A percentile compares a stretch with the other conserved stretches of the same genome.
Conservation (phyloP, 2,329 filamentous ascomycete species). For the Xylariales sp. region DNA sequence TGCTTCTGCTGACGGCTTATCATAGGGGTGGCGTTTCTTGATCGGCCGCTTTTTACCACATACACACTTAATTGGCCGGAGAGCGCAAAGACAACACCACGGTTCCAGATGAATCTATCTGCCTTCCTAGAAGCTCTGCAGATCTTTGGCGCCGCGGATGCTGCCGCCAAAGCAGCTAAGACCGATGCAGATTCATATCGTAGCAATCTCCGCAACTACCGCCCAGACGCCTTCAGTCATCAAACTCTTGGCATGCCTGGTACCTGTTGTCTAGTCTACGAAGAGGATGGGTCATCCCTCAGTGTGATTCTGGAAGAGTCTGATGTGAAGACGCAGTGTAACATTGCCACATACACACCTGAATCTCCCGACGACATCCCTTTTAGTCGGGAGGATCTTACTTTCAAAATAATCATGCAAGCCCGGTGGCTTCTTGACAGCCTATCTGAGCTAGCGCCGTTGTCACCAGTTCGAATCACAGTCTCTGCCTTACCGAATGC, state of each 20-base stretch:
- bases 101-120: constrained; percentile 87
- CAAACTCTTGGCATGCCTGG: constrained; percentile 85
- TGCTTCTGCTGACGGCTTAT: constrained; percentile 33
- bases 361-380: constrained; percentile 84
- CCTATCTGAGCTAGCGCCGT: constrained; percentile 74
- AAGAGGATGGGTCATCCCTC: constrained; percentile 78
- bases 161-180: constrained; percentile 67
- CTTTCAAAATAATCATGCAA: constrained; percentile 96
- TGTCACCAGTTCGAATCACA: constrained; percentile 78
- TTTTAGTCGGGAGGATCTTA: constrained; percentile 81
- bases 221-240: constrained; percentile 82
- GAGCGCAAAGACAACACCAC: constrained; percentile 65
- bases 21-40: constrained; percentile 81
- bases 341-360: constrained; percentile 87
- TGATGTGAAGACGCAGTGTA: constrained; percentile 88
- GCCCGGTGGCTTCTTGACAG: constrained; percentile 78
- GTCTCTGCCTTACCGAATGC: constrained; percentile 72
- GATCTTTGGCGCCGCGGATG: constrained; percentile 89
- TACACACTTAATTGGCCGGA: constrained; percentile 74
- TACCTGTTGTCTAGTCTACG: constrained; percentile 85
- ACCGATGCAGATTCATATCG: constrained; percentile 70
- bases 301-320: constrained; percentile 88
- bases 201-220: constrained; percentile 70
- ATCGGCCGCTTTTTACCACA: constrained; percentile 87
- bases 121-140: constrained; percentile 93